phyloP scores from a whole-genome alignment of 257 asterid genomes.

The Lycium ferocissimum region DNA sequence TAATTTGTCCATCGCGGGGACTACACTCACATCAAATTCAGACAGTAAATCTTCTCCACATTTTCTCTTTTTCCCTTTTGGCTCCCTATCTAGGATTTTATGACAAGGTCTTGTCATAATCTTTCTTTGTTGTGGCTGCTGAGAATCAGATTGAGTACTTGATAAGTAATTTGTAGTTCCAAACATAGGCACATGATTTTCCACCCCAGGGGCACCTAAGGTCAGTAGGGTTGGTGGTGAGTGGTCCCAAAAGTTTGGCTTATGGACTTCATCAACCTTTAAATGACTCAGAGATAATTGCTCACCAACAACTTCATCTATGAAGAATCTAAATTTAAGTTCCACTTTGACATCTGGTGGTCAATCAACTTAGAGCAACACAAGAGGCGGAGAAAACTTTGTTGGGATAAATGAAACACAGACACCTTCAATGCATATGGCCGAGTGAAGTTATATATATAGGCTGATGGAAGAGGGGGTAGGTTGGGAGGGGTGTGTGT shows the following conservation, averaged over 20 bases:
- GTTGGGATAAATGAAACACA: slow-evolving; percentile 8
- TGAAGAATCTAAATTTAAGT: not conserved
- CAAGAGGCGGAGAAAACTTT: not conserved
- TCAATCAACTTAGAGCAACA: not conserved
- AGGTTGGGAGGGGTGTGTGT: not conserved
- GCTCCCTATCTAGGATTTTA: no score
- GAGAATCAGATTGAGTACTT: no score
- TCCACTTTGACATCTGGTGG: not conserved
- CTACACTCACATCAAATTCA: not conserved
- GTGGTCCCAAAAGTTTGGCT: not conserved
- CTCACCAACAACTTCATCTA: not conserved
- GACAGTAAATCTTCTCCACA: not conserved
- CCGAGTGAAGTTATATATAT: not conserved
- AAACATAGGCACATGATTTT: not conserved
- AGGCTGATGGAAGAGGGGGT: not conserved
- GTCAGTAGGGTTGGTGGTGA: slow-evolving; percentile 4
- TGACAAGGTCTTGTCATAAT: no score
- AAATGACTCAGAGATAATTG: not conserved
- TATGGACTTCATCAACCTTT: slow-evolving; percentile 6
- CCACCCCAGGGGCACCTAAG: slow-evolving; percentile 17
- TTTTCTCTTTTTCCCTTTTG: slow-evolving; percentile 23
- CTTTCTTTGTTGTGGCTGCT: no score
- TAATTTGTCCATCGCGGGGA: no score
- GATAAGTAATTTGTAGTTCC: slow-evolving; percentile 17
- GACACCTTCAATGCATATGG: not conserved